A percentile compares a stretch with the other conserved stretches of the same genome.
Evolutionary conservation across 179 eudicot genomes (phyloP).

Genomic region (Carnegiea gigantea): DNA sequence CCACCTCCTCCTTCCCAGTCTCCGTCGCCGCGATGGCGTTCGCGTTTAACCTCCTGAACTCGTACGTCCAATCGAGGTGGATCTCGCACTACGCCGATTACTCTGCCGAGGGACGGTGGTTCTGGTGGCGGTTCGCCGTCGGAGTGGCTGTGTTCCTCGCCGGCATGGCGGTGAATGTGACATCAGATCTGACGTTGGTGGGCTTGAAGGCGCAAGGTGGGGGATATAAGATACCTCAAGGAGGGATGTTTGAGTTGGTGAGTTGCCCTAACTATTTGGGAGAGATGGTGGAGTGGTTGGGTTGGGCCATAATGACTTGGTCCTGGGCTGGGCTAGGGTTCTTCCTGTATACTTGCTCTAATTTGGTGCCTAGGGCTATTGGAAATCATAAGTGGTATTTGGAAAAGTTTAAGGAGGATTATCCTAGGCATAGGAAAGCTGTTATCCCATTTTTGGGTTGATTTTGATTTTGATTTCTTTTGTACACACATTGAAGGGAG

Average conservation of each 20-base stretch:
- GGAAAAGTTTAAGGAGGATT: slow-evolving; percentile 80
- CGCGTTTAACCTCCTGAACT: slow-evolving; percentile 54
- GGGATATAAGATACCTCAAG: slow-evolving; percentile 64
- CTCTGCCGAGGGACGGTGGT: slow-evolving; percentile 36
- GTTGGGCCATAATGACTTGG: slow-evolving; percentile 86
- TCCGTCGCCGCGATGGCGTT: slow-evolving; percentile 57
- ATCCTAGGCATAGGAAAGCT: slow-evolving; percentile 71
- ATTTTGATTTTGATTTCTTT: neutral
- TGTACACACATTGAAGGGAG: too few relatives aligned
- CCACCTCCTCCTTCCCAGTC: slow-evolving; percentile 42
- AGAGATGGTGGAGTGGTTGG: slow-evolving; percentile 87
- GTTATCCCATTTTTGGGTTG: slow-evolving; percentile 70
- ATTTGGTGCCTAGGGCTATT: slow-evolving; percentile 70
- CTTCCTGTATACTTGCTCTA: slow-evolving; percentile 58
- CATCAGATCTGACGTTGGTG: slow-evolving; percentile 59
- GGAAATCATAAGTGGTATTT: slow-evolving; percentile 76
- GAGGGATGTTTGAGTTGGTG: slow-evolving; percentile 73
- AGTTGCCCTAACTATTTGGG: slow-evolving; percentile 87
- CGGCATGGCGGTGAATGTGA: slow-evolving; percentile 68
- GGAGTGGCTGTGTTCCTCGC: slow-evolving; percentile 49
- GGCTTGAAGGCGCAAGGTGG: slow-evolving; percentile 54
- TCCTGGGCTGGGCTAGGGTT: slow-evolving; percentile 84
- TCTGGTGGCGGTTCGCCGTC: slow-evolving; percentile 55
- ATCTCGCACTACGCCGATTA: slow-evolving; percentile 56
- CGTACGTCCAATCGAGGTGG: slow-evolving; percentile 69